A percentile compares a stretch with the other conserved stretches of the same genome.
Evolutionary conservation across 208 protist species (phyloP).

Genomic region (Trypanosoma melophagium): DNA sequence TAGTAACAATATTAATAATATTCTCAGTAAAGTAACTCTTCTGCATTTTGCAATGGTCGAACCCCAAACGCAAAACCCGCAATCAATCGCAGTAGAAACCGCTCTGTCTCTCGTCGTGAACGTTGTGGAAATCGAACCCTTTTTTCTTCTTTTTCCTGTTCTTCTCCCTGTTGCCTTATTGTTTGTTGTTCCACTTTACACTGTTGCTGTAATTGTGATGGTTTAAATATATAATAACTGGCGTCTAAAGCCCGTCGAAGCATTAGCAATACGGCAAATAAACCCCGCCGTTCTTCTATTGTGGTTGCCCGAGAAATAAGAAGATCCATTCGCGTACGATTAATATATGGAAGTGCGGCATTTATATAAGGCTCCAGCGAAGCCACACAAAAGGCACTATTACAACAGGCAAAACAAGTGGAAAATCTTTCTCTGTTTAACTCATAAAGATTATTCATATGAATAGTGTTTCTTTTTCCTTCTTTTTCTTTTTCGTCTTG

Average conservation of each 20-base stretch:
- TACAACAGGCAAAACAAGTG: slow-evolving; percentile 22
- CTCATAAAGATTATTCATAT: background rate
- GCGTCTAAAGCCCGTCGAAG: background rate
- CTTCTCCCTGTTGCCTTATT: background rate
- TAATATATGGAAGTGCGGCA: slow-evolving; percentile 7
- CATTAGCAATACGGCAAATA: slow-evolving; percentile 14
- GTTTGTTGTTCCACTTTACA: background rate
- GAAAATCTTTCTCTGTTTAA: no score
- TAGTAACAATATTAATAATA: no score
- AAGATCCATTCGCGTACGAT: slow-evolving; percentile 11
- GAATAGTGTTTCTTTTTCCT: background rate
- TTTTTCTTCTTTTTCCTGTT: background rate
- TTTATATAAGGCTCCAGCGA: slow-evolving; percentile 6
- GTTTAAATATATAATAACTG: background rate
- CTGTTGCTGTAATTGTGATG: no score
- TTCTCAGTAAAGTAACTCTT: slow-evolving; percentile 7
- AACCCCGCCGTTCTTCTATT: slow-evolving; percentile 4
- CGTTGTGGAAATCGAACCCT: background rate
- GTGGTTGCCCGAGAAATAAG: slow-evolving; percentile 17
- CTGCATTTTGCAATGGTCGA: background rate
- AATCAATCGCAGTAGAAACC: background rate
- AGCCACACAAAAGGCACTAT: slow-evolving; percentile 4
- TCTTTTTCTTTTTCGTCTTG: background rate
- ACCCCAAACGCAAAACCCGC: slow-evolving; percentile 24
- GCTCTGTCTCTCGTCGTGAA: slow-evolving; percentile 15